Percentiles rank a stretch among this genome's conserved stretches.
phyloP scores from a whole-genome alignment of 116 monocot species.

The Iris pallida region DNA sequence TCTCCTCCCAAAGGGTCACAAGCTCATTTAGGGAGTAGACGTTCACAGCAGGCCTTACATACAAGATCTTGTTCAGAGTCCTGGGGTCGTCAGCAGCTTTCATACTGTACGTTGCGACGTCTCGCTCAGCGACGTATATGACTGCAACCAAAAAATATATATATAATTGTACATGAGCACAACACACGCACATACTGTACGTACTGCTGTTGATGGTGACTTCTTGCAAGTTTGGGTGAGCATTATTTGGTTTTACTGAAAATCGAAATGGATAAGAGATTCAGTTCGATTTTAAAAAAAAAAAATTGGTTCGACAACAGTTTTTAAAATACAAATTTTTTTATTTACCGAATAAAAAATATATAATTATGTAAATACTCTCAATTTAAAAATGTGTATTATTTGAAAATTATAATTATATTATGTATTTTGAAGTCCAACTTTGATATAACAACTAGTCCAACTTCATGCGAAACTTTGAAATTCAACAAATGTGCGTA shows the following conservation, averaged over 20 bases:
- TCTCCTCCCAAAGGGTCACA: not conserved
- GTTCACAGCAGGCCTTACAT: not conserved
- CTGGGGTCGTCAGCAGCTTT: constrained; percentile 2
- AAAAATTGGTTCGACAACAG: not conserved
- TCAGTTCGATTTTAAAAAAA: no score
- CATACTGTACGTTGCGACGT: not conserved
- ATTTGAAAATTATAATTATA: no score
- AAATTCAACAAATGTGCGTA: no score
- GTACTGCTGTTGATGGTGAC: no score
- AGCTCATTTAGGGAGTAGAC: constrained; percentile 1
- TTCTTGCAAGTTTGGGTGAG: not conserved
- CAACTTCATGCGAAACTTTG: no score
- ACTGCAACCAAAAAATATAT: not conserved
- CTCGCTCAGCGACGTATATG: not conserved
- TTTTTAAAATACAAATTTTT: not conserved
- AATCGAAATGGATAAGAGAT: not conserved
- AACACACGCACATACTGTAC: no score
- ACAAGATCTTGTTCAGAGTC: constrained; percentile 3
- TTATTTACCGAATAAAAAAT: not conserved
- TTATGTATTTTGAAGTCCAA: no score
- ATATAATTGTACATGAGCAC: not conserved
- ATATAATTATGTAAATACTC: no score
- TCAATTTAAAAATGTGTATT: no score
- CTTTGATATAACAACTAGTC: no score
- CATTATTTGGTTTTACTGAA: not conserved